Conservation (phyloP, 805 yeast genomes). For the Cyberlindnera suaveolens region DNA sequence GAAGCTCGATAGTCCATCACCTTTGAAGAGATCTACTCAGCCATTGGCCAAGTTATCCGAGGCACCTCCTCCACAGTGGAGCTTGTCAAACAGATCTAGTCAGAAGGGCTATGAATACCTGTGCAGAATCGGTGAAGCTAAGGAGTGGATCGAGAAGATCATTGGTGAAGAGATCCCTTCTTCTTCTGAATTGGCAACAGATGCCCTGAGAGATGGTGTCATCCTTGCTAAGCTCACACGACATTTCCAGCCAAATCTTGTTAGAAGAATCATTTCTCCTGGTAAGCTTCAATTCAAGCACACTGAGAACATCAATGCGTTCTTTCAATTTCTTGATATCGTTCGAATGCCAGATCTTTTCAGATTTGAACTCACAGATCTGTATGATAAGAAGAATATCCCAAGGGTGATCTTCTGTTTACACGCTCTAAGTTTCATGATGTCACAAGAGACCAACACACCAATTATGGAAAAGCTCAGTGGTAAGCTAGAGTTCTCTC, state of each 20-base stretch:
- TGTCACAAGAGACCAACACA: constrained; percentile 47
- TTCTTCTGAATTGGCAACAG: constrained; percentile 47
- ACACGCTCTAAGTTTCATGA: constrained; percentile 77
- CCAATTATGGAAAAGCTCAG: constrained; percentile 59
- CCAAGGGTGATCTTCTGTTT: constrained; percentile 93
- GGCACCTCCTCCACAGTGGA: constrained; percentile 11
- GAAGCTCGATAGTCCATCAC: constrained; percentile 22
- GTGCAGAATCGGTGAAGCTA: constrained; percentile 78
- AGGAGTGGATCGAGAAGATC: constrained; percentile 67
- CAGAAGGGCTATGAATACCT: constrained; percentile 66
- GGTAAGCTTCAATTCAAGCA: constrained; percentile 78
- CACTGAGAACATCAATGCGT: constrained; percentile 86
- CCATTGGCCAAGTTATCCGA: background rate
- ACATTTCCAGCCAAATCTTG: constrained; percentile 60
- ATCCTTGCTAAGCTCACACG: constrained; percentile 73
- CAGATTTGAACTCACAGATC: constrained; percentile 85
- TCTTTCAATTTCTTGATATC: constrained; percentile 62
- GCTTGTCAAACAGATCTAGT: constrained; percentile 9
- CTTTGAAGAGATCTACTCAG: constrained; percentile 15
- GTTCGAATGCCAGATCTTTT: constrained; percentile 82
- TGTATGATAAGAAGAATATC: constrained; percentile 84
- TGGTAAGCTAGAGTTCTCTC: constrained; percentile 55
- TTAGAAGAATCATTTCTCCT: constrained; percentile 46
- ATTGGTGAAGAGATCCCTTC: constrained; percentile 52
- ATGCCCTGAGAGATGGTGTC: constrained; percentile 78